These are phyloP conservation scores for Xylariales sp. DNA, from an alignment of 2,329 filamentous ascomycete genomes.

Conservation along the genomic window DNA sequence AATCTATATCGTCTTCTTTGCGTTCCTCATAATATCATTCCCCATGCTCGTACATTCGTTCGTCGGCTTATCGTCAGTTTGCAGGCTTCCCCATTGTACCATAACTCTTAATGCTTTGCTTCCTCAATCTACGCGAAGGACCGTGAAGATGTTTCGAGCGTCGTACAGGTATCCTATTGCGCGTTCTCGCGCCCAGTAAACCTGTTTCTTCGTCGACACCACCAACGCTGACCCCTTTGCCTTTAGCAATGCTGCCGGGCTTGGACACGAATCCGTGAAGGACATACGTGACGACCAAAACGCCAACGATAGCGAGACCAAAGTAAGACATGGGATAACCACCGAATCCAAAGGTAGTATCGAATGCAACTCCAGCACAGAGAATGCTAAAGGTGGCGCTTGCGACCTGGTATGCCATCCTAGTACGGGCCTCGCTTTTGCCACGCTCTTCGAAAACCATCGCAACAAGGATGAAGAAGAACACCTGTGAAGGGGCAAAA, in stretches of 20 bases:
- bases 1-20: not conserved
- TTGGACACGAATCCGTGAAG: slow-evolving; percentile 17
- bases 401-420: slow-evolving; percentile 11
- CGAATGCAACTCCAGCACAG: slow-evolving; percentile 13
- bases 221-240: slow-evolving; percentile 15
- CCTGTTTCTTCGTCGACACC: slow-evolving; percentile 14
- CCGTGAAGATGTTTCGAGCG: slow-evolving; percentile 1
- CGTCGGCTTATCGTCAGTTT: not conserved
- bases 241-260: slow-evolving; percentile 17
- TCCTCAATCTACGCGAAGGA: slow-evolving; percentile 1
- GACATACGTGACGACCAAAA: slow-evolving; percentile 14
- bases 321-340: slow-evolving; percentile 21
- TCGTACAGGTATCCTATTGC: slow-evolving; percentile 4
- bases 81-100: slow-evolving; percentile 4
- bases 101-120: slow-evolving; percentile 4
- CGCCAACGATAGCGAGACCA: slow-evolving; percentile 16
- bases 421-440: slow-evolving; percentile 9
- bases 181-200: not conserved
- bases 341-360: slow-evolving; percentile 18
- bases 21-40: not conserved
- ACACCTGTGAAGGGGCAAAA: slow-evolving; percentile 14
- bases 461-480: slow-evolving; percentile 16
- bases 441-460: slow-evolving; percentile 19
- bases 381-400: slow-evolving; percentile 9
- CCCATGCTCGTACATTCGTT: not conserved